Evolutionary conservation across 331 rosid genomes (phyloP), one percentile per base, ranked within the genome.

Genomic region (Acacia pycnantha): DNA sequence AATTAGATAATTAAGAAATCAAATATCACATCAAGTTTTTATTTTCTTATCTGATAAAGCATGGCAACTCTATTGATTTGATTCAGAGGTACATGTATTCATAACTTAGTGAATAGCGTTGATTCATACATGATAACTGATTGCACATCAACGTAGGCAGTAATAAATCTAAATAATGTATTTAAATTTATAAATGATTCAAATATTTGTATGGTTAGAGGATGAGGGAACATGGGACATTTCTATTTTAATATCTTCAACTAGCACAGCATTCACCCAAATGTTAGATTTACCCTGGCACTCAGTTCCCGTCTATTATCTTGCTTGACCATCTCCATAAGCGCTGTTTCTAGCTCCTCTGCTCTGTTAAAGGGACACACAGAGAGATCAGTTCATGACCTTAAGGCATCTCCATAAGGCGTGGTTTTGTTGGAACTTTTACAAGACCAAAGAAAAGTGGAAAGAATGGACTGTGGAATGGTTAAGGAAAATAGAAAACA

Each of bases 321-420:
- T 82, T 84, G 88, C 88, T 85, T 73, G 83, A 93, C 98, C 90
- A 90, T 90, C 87, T 95, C 99, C 97, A 92, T 84, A 10, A 93
- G 88, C 80, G 98, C 97, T 62, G 97, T 95, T 91, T 95, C 98
- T 73, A 95, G 89, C 89, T 93, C 99, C 86, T 95, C 97, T 24
- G 99, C 90, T 86, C 99, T 95, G 88, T 76, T 81, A 87, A 88
- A 73, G 26, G 73, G 80, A 80, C 59, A 80, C 59, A 46, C 70
- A 81, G 37, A 83, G 61, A 82, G 37, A 78, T 82, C 81, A 70
- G 75, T 54, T 72, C 19, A 72, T 68, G 78, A 13, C 78, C 61
- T 75, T 73, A 54, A 37, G 53, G 53, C 53, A 14, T 14, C 53
- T 48, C 53, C 53, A 3, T 6, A 74, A 68, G 84, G 62, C 58